phyloP scores from a whole-genome alignment of 768 basidiomycete species.

The Hortiboletus flavorubellus region DNA sequence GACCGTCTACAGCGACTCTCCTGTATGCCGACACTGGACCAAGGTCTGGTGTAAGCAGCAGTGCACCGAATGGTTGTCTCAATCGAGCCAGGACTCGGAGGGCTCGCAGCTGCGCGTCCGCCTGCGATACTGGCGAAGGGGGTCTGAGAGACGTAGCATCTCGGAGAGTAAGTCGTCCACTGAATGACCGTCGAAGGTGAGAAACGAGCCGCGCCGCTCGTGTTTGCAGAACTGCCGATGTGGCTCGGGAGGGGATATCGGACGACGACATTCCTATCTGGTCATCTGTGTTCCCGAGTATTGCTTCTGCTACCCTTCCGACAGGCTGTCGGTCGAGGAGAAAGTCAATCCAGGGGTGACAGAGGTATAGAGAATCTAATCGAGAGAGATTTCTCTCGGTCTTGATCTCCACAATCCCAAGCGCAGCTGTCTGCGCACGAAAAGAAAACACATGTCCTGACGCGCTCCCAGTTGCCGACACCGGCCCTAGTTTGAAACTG shows the following conservation, averaged over 20 bases:
- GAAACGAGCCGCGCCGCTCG: neutral
- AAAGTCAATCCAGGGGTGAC: neutral
- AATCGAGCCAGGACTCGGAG: neutral
- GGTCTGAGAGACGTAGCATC: neutral
- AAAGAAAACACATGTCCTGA: neutral
- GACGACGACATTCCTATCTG: too few species aligned
- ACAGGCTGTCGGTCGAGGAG: neutral
- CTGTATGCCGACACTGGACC: neutral
- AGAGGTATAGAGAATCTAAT: neutral
- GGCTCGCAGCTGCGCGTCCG: neutral
- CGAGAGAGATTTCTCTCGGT: neutral
- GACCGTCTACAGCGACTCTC: conserved; percentile 7
- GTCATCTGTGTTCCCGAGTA: neutral
- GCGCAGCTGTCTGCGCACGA: neutral
- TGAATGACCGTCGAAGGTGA: neutral
- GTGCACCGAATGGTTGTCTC: neutral
- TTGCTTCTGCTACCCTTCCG: neutral
- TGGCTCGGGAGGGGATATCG: too few species aligned
- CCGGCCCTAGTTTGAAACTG: conserved; percentile 1
- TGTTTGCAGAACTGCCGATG: neutral
- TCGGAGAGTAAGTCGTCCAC: neutral
- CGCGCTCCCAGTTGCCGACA: neutral
- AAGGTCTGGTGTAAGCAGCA: neutral
- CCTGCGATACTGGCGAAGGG: neutral
- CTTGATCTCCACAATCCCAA: neutral